Evolutionary conservation across 2,329 filamentous ascomycete species (phyloP).

Genomic region (Aspergillus hortae): DNA sequence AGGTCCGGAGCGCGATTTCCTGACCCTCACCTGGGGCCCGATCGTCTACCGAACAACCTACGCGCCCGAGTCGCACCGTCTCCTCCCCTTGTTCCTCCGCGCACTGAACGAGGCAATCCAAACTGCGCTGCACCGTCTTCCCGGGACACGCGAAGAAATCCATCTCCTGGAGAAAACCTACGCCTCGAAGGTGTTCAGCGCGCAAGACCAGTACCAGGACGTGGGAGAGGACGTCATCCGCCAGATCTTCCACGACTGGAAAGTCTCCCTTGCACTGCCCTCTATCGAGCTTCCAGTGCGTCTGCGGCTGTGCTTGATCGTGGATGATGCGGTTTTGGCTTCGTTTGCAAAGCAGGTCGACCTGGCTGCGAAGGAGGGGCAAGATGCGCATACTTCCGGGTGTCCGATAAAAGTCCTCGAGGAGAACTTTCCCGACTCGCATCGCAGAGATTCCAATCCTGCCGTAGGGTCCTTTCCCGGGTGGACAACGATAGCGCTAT

Average conservation of each 20-base stretch:
- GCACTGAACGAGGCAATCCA: slow-evolving; percentile 58
- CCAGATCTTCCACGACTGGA: slow-evolving; percentile 26
- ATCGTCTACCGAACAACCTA: slow-evolving; percentile 28
- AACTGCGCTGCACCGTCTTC: slow-evolving; percentile 15
- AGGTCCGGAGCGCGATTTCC: slow-evolving; percentile 25
- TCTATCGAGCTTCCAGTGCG: slow-evolving; percentile 24
- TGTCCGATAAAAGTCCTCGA: slow-evolving; percentile 27
- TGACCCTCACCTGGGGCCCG: slow-evolving; percentile 28
- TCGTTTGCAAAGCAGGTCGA: slow-evolving; percentile 14
- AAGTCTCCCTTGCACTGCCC: slow-evolving; percentile 23
- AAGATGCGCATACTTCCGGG: slow-evolving; percentile 8
- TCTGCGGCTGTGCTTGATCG: slow-evolving; percentile 23
- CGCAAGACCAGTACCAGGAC: slow-evolving; percentile 10
- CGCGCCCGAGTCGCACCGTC: slow-evolving; percentile 21
- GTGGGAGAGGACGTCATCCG: slow-evolving; percentile 18
- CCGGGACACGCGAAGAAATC: slow-evolving; percentile 19
- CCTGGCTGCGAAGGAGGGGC: slow-evolving; percentile 9
- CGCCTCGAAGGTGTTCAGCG: slow-evolving; percentile 24
- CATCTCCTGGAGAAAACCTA: slow-evolving; percentile 19
- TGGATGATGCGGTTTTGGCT: slow-evolving; percentile 23
- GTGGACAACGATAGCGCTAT: slow-evolving; percentile 23
- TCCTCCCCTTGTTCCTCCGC: slow-evolving; percentile 54
- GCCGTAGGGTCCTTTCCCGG: slow-evolving; percentile 17
- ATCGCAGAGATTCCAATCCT: slow-evolving; percentile 13
- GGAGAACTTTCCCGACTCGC: slow-evolving; percentile 26